Evolutionary conservation across 257 asterid genomes (phyloP), one percentile per base, ranked within the genome.

Genomic region (Nicotiana attenuata): DNA sequence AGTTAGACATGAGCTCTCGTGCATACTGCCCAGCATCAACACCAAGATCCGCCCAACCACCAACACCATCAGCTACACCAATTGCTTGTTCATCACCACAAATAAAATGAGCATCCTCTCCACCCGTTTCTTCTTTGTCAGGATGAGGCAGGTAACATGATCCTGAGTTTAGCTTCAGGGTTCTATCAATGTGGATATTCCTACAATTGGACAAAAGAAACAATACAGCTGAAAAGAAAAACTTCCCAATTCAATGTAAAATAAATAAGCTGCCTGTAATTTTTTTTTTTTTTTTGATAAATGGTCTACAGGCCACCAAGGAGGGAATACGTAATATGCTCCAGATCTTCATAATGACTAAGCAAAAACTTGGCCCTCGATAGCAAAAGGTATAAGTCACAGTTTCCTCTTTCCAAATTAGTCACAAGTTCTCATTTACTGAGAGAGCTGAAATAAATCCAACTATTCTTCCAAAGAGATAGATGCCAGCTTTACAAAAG

Each of bases 51-150:
- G 97, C 97, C 99, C 99, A 96, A 61, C 99, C 99, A 78, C 98
- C 99, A 5, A 96, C 99, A 63, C 97, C 99, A 90, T 96, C 99
- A 78, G 99, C 98, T 63, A 96, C 98, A 84, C 99, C 98, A 66
- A 95, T 89, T 82, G 97, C 97, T 78, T 92, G 94, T 82, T 91
- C 88, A 65, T 91, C 93, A 17, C 87, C 81, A 78, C 99, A 95
- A 31, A 95, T 93, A 88, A 95, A 95, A 87, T 95, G 99, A 83
- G 99, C 99, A 87, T 93, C 99, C 84, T 95, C 98, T 81, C 99
- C 99, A 75, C 99, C 97, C 57, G 98, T 92, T 83, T 93, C 98
- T 91, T 95, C 98, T 90, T 95, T 95, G 80, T 95, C 99, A 15
- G 98, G 99, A 89, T 95, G 98, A 45, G 99, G 99, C 81, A 95